Conservation (phyloP, 176 grass and related monocot genomes). For the Luzula sylvatica region DNA sequence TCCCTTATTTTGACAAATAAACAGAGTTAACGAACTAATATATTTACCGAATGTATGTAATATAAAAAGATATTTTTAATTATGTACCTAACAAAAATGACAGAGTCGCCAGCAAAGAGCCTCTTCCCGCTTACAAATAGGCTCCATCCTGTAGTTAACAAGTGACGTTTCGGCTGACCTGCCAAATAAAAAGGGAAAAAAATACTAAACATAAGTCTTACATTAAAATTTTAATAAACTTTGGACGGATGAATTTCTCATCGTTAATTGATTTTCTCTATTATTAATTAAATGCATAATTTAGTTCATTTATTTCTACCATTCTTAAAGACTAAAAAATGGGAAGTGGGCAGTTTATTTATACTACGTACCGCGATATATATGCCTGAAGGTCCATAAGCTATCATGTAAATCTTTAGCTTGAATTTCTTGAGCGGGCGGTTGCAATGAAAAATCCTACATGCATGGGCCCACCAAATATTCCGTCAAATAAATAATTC, state of each 20-base stretch:
- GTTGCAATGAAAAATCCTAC: slow-evolving; percentile 95
- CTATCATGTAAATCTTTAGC: slow-evolving; percentile 90
- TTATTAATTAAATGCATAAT: too few species aligned
- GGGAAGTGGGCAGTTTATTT: too few species aligned
- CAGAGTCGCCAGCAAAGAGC: slow-evolving; percentile 92
- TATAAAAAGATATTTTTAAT: not conserved
- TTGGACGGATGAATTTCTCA: too few species aligned
- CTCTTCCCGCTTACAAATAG: slow-evolving; percentile 93
- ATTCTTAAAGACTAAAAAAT: too few species aligned
- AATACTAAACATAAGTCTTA: slow-evolving; percentile 1
- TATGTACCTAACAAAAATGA: slow-evolving; percentile 89
- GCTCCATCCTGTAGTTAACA: slow-evolving; percentile 98
- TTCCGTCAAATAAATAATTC: not conserved
- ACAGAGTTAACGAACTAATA: slow-evolving; percentile 7
- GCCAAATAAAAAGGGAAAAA: slow-evolving; percentile 18
- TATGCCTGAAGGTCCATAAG: slow-evolving; percentile 92
- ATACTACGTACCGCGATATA: slow-evolving; percentile 68
- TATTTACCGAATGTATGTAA: not conserved
- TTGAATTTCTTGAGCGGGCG: slow-evolving; percentile 89
- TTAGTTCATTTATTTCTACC: too few species aligned
- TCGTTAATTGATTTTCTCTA: too few species aligned
- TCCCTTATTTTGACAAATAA: slow-evolving; percentile 42
- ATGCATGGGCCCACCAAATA: not conserved
- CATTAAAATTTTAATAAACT: not conserved
- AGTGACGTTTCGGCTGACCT: slow-evolving; percentile 96